Evolutionary conservation across 495 filamentous ascomycete species (phyloP).

Genomic region (Hypoxylon intermedium): DNA sequence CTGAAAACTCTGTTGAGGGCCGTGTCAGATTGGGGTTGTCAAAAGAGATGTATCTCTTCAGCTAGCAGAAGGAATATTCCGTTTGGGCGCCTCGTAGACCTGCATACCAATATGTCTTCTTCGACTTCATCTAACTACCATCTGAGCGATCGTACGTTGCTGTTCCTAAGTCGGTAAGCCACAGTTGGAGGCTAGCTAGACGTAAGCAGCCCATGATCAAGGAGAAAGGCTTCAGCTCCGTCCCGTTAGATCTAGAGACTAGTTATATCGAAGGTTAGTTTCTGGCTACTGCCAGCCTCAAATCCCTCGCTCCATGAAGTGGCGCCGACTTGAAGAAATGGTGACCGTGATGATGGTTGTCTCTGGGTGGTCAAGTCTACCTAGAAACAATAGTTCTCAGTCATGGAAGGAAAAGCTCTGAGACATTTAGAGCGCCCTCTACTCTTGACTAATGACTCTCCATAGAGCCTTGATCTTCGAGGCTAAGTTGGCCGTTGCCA

Average conservation of each 20-base stretch:
- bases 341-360: not conserved
- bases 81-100: not conserved
- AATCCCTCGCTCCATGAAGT: not conserved
- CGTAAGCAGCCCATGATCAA: slow-evolving; percentile 16
- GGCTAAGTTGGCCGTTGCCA: not conserved
- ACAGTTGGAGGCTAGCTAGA: slow-evolving; percentile 10
- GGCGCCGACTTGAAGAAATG: not conserved
- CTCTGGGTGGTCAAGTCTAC: not conserved
- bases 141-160: not conserved
- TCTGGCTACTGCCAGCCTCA: not conserved
- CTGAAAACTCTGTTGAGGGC: not conserved
- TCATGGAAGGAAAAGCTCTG: not conserved
- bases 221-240: not conserved
- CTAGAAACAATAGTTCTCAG: too few species aligned
- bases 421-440: too few species aligned
- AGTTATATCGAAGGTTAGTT: not conserved
- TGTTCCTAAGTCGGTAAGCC: slow-evolving; percentile 1
- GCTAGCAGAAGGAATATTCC: not conserved
- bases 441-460: too few species aligned
- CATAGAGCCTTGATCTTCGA: not conserved
- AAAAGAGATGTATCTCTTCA: not conserved
- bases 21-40: not conserved
- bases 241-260: slow-evolving; percentile 2
- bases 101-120: not conserved
- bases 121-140: not conserved